A percentile compares a stretch with the other conserved stretches of the same genome.
Conservation (phyloP, 1,284 basidiomycete species). For the Puccinia triticina region DNA sequence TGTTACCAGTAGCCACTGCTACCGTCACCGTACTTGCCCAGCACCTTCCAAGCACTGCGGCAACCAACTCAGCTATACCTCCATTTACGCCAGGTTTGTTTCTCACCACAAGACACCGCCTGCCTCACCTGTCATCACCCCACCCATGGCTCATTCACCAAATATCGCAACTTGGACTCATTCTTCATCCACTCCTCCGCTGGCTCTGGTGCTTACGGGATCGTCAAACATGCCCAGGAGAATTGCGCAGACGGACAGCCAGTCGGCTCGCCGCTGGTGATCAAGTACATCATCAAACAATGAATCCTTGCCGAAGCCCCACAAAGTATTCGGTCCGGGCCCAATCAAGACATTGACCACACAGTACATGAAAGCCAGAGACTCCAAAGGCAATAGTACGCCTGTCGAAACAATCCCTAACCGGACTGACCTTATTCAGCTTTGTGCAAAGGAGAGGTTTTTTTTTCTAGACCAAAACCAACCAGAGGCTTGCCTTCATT, state of each 20-base stretch:
- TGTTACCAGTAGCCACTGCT: too few relatives aligned
- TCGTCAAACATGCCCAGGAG: conserved; percentile 87
- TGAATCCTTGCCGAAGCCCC: conserved; percentile 94
- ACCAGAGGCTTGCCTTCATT: too few relatives aligned
- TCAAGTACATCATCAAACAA: too few relatives aligned
- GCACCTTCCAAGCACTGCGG: too few relatives aligned
- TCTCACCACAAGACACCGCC: too few relatives aligned
- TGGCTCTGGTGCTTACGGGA: conserved; percentile 93
- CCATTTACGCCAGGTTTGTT: too few relatives aligned
- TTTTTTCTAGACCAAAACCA: too few relatives aligned
- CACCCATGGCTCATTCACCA: too few relatives aligned
- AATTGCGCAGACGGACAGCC: conserved; percentile 92
- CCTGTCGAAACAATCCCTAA: conserved; percentile 52
- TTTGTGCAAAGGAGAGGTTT: conserved; percentile 72
- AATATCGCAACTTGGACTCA: conserved; percentile 71
- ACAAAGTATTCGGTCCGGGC: conserved; percentile 90
- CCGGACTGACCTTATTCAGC: conserved; percentile 51
- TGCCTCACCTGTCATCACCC: too few relatives aligned
- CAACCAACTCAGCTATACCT: too few relatives aligned
- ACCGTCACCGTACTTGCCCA: too few relatives aligned
- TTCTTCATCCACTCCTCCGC: conserved; percentile 80
- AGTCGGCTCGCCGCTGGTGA: conserved; percentile 71
- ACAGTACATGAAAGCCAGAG: conserved; percentile 64
- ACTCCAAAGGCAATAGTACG: conserved; percentile 72
- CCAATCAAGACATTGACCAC: conserved; percentile 78